Evolutionary conservation across 441 rosid species (phyloP).

Genomic region (Croton setiger): DNA sequence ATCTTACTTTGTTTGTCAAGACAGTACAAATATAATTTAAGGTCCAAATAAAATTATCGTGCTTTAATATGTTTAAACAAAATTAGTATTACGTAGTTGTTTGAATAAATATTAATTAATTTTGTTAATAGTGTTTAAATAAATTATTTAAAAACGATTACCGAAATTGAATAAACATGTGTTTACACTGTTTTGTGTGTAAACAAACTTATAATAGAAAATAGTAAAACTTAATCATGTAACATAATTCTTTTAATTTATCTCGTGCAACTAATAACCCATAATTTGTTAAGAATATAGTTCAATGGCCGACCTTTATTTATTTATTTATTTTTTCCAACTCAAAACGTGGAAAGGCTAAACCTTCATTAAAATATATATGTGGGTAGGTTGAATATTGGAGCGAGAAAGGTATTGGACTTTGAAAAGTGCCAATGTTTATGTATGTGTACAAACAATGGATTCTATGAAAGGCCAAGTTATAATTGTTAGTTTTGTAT

Average conservation of each 20-base stretch:
- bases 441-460: neutral
- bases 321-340: conserved; percentile 14
- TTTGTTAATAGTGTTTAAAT: too few species aligned
- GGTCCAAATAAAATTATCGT: too few species aligned
- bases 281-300: neutral
- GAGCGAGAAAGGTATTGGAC: conserved; percentile 11
- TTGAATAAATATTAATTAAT: too few species aligned
- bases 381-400: conserved; percentile 2
- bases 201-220: too few species aligned
- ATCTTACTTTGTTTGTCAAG: too few species aligned
- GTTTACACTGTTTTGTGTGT: too few species aligned
- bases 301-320: neutral
- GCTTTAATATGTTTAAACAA: too few species aligned
- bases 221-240: neutral
- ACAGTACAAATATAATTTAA: too few species aligned
- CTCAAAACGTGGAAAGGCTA: conserved; percentile 9
- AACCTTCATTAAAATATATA: neutral
- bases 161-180: too few species aligned
- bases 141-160: too few species aligned
- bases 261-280: neutral
- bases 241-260: neutral
- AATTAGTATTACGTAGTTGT: too few species aligned
- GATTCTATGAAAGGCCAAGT: neutral
- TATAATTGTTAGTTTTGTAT: too few species aligned
- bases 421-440: neutral